Evolutionary conservation across 352 stramenopile genomes (phyloP), one percentile per base, ranked within the genome.

Genomic region (Globisporangium acanthophoron): DNA sequence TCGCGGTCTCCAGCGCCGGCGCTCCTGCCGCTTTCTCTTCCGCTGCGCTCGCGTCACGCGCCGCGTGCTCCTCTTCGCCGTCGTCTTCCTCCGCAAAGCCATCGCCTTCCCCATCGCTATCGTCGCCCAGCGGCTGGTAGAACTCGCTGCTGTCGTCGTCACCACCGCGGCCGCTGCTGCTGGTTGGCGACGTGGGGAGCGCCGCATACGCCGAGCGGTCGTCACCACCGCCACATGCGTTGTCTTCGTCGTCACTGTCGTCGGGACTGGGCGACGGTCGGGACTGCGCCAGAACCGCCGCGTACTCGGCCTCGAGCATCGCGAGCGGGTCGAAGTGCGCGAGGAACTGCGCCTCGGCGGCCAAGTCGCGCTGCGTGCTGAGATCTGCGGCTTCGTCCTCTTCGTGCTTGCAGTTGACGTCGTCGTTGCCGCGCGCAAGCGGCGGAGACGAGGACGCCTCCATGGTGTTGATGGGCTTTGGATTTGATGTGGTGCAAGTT

Each of bases 241-340:
- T 54, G 7, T 70, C 57, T 27, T 73, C 66, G 27, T 72, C 56
- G 15, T 63, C 61, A 27, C 48, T 57, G 24, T 54, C 6, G 21
- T 29, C 27, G 29, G 11, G 20, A 15, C 37, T 47, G 29, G n/a
- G 29, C 6, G 20, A 35, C 41, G 50, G 43, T 15, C 33, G n/a
- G 21, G 60, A 67, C 58, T 87, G 77, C 24, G 75, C 75, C 44
- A 90, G 15, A 8, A 88, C 74, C 8, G 71, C 70, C 18, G 71
- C 76, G 58, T 90, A 90, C 58, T 90, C 80, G 50, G 72, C 76
- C 20, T 90, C 80, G 1, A 90, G 67, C 57, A 59, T 50, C 45
- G 64, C 74, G 2, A 90, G 70, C 54, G 73, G 77, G 59, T 90
- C 79, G 43, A 74, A 69, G 21, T 56, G 52, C 21, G 60, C 59